These are phyloP conservation scores for Byssochlamys sp. DNA, from an alignment of 2,329 filamentous ascomycete genomes.

Conservation along the genomic window DNA sequence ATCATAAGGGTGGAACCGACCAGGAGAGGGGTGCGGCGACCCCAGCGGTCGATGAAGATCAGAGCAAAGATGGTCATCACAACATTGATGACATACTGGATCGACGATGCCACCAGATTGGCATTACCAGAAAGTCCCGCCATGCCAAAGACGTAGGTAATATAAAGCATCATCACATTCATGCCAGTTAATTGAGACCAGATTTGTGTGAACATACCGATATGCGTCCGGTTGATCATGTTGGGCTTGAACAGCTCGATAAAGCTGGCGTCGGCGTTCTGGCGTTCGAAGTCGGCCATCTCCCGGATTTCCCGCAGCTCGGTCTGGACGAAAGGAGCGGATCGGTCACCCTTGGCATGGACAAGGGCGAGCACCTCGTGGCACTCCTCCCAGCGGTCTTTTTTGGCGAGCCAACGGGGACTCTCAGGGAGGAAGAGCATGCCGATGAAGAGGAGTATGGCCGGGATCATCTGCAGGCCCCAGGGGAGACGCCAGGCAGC, in stretches of 20 bases:
- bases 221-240: conserved; percentile 65
- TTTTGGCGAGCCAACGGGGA: conserved; percentile 56
- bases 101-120: conserved; percentile 56
- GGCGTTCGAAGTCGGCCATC: conserved; percentile 62
- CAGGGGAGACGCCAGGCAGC: conserved; percentile 57
- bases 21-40: conserved; percentile 60
- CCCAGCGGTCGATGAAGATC: conserved; percentile 65
- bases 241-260: conserved; percentile 60
- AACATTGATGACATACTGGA: conserved; percentile 72
- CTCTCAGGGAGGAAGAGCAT: conserved; percentile 53
- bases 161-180: conserved; percentile 69
- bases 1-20: conserved; percentile 56
- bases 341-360: conserved; percentile 43
- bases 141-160: conserved; percentile 63
- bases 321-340: conserved; percentile 36
- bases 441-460: conserved; percentile 41
- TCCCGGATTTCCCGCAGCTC: conserved; percentile 66
- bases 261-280: conserved; percentile 60
- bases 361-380: conserved; percentile 46
- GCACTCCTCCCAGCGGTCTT: conserved; percentile 58
- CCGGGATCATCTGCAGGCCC: conserved; percentile 52
- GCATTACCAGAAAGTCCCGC: conserved; percentile 53
- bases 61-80: conserved; percentile 67
- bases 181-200: conserved; percentile 69
- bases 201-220: conserved; percentile 64